Percentiles rank a stretch among this genome's conserved stretches.
phyloP scores from a whole-genome alignment of 768 basidiomycete species.

The Pleurotus pulmonarius region DNA sequence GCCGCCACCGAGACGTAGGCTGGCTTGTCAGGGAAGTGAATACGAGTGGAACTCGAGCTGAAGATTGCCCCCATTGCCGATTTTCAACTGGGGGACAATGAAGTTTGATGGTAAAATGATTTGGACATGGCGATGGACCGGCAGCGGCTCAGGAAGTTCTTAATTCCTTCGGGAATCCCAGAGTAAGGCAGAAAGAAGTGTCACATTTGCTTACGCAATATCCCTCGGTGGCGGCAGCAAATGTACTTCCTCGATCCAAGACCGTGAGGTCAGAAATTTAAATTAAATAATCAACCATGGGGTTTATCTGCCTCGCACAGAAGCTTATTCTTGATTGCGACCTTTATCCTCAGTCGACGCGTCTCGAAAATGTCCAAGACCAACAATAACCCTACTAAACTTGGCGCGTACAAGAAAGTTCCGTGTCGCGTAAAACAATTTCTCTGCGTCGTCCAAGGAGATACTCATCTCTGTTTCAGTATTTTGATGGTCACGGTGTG shows the following conservation, averaged over 20 bases:
- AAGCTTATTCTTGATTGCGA: too few species aligned
- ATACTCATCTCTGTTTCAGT: conserved; percentile 23
- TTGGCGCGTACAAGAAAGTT: conserved; percentile 33
- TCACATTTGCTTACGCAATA: too few species aligned
- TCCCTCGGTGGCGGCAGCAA: too few species aligned
- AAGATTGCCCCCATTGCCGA: conserved; percentile 24
- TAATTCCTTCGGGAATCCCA: too few species aligned
- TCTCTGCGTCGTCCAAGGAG: too few species aligned
- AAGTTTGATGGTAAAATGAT: conserved; percentile 1
- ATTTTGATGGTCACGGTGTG: conserved; percentile 43
- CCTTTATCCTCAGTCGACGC: too few species aligned
- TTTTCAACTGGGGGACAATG: neutral
- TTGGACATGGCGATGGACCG: neutral
- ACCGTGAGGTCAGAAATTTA: too few species aligned
- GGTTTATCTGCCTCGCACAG: too few species aligned
- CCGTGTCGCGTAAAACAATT: conserved; percentile 40
- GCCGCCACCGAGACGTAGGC: conserved; percentile 30
- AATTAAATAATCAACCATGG: too few species aligned
- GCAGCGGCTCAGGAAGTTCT: too few species aligned
- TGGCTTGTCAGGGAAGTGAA: conserved; percentile 39
- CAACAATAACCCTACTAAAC: neutral
- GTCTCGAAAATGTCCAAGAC: neutral
- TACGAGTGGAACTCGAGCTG: conserved; percentile 19
- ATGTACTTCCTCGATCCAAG: too few species aligned
- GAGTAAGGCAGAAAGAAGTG: too few species aligned